A percentile compares a stretch with the other conserved stretches of the same genome.
phyloP scores from a whole-genome alignment of 352 stramenopile species.

The Globisporangium splendens region DNA sequence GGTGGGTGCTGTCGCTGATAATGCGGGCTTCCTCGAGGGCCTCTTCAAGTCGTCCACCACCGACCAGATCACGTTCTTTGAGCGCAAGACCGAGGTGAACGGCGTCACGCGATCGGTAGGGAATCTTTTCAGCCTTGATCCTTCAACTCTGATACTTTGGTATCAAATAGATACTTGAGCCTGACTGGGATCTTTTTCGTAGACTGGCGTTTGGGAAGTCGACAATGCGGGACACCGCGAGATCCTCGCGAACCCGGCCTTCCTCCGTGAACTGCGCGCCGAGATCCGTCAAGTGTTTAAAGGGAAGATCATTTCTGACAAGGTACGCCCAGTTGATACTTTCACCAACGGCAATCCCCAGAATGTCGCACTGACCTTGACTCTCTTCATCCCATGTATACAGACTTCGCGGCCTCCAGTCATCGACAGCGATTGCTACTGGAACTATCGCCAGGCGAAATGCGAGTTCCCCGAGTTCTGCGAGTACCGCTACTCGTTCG shows the following conservation, averaged over 20 bases:
- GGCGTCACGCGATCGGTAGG: conserved; percentile 28
- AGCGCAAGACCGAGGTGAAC: conserved; percentile 35
- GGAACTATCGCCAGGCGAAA: conserved; percentile 70
- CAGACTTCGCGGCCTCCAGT: conserved; percentile 59
- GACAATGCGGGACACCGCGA: conserved; percentile 66
- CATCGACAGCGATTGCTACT: conserved; percentile 80
- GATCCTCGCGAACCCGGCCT: conserved; percentile 66
- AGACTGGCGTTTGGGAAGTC: conserved; percentile 84
- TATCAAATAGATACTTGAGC: no score
- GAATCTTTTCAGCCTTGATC: not conserved
- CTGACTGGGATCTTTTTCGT: not conserved
- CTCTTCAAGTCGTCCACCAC: conserved; percentile 51
- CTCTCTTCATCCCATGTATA: not conserved
- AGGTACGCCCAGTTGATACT: conserved; percentile 21
- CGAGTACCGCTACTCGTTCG: conserved; percentile 81
- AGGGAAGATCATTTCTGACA: conserved; percentile 41
- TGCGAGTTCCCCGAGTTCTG: conserved; percentile 78
- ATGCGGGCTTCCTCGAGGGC: conserved; percentile 46
- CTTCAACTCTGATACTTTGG: no score
- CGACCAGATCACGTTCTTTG: conserved; percentile 77
- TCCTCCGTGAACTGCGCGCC: conserved; percentile 68
- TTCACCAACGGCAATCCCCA: not conserved
- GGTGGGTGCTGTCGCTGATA: not conserved
- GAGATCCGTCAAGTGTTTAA: conserved; percentile 73
- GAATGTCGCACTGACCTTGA: not conserved